phyloP scores from a whole-genome alignment of 148 eudicot species.

The Selenicereus undatus region DNA sequence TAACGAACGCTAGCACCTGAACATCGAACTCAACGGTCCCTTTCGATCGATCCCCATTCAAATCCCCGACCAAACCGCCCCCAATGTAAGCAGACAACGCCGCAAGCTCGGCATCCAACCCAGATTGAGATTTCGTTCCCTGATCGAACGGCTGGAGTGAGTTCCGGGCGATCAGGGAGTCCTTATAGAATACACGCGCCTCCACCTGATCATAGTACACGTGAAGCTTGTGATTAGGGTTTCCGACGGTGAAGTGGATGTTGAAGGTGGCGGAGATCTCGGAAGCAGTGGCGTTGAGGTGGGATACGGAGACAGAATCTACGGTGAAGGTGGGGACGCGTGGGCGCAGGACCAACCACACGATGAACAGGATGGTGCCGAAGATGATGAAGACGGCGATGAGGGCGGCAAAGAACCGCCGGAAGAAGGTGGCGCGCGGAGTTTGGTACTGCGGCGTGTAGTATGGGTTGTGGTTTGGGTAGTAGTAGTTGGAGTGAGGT shows the following conservation, averaged over 20 bases:
- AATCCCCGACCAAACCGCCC: constrained; percentile 10
- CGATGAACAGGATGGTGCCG: constrained; percentile 50
- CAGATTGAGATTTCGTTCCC: constrained; percentile 31
- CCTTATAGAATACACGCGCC: constrained; percentile 32
- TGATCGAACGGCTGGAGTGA: constrained; percentile 53
- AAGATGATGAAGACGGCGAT: constrained; percentile 48
- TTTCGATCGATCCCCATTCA: constrained; percentile 31
- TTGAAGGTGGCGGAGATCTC: constrained; percentile 30
- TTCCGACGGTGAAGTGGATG: constrained; percentile 6
- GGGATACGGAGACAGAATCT: constrained; percentile 40
- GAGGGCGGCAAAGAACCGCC: constrained; percentile 53
- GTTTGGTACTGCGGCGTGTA: constrained; percentile 26
- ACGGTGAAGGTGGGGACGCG: constrained; percentile 60
- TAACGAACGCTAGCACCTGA: constrained; percentile 39
- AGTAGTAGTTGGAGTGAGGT: constrained; percentile 32
- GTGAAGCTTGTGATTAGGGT: constrained; percentile 31
- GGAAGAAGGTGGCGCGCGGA: constrained; percentile 55
- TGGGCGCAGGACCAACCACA: constrained; percentile 81
- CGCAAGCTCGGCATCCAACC: constrained; percentile 35
- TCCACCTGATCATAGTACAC: constrained; percentile 43
- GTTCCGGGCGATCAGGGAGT: constrained; percentile 28
- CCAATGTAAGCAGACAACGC: constrained; percentile 37
- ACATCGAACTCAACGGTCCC: constrained; percentile 43
- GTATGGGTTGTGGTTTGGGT: constrained; percentile 31
- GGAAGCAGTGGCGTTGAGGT: constrained; percentile 38